A percentile compares a stretch with the other conserved stretches of the same genome.
Evolutionary conservation across 2,329 filamentous ascomycete species (phyloP).

Genomic region (Chaetomiaceae sp.): DNA sequence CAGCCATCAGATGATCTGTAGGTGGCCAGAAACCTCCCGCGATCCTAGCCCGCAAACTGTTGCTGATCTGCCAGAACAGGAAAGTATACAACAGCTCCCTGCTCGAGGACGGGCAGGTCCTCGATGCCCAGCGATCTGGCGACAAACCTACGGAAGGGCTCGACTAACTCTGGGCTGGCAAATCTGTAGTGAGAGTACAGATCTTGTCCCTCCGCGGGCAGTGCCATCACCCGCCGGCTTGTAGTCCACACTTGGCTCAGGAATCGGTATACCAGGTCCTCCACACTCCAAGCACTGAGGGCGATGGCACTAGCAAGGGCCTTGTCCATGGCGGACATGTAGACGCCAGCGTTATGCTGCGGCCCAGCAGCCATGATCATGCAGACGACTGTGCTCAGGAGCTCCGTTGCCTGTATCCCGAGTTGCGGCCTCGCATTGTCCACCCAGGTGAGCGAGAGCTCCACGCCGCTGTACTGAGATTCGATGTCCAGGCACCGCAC

Average conservation of each 20-base stretch:
- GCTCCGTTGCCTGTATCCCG: slow-evolving; percentile 16
- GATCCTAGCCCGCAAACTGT: background rate
- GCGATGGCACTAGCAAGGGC: background rate
- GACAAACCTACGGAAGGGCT: background rate
- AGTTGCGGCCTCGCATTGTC: slow-evolving; percentile 9
- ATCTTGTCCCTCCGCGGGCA: background rate
- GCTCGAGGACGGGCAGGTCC: background rate
- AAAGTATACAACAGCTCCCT: background rate
- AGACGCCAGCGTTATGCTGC: background rate
- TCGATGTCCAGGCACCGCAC: too few relatives aligned
- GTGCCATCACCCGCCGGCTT: slow-evolving; percentile 2
- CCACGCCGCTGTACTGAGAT: too few relatives aligned
- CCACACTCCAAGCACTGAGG: background rate
- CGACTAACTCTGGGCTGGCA: background rate
- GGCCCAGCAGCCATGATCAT: slow-evolving; percentile 15
- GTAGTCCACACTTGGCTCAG: slow-evolving; percentile 10
- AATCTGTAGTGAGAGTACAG: too few relatives aligned
- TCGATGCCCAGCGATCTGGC: background rate
- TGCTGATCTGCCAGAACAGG: background rate
- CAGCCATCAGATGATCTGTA: too few relatives aligned
- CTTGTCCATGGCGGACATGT: background rate
- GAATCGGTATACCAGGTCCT: slow-evolving; percentile 8
- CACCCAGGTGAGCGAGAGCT: slow-evolving; percentile 12
- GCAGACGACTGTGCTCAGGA: slow-evolving; percentile 16
- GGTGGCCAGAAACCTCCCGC: too few relatives aligned